Conservation (phyloP, 2,329 filamentous ascomycete genomes). For the Hysterium pulicare region DNA sequence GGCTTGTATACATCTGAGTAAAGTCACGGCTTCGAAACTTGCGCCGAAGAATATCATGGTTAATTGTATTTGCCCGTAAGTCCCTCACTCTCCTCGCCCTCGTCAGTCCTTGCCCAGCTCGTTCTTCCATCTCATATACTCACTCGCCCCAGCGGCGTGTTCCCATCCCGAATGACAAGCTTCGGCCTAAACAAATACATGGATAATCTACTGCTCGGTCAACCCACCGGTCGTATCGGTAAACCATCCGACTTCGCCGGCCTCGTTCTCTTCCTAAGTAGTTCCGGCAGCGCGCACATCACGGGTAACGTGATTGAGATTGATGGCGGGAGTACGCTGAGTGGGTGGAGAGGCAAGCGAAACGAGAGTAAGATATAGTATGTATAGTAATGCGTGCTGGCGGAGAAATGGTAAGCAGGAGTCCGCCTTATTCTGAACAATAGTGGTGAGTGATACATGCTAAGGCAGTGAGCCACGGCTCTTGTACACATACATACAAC, state of each 20-base stretch:
- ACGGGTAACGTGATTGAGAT: constrained; percentile 49
- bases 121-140: too few species aligned
- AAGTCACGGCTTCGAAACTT: constrained; percentile 50
- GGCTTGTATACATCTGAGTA: constrained; percentile 52
- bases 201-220: constrained; percentile 45
- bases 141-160: constrained; percentile 39
- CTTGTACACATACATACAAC: too few species aligned
- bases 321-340: constrained; percentile 45
- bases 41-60: constrained; percentile 53
- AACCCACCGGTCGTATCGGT: constrained; percentile 47
- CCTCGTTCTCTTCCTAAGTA: constrained; percentile 44
- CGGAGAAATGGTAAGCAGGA: too few species aligned
- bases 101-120: too few species aligned
- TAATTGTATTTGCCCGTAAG: constrained; percentile 39
- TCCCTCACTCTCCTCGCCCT: too few species aligned
- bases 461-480: too few species aligned
- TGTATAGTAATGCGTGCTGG: neutral
- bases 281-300: constrained; percentile 42
- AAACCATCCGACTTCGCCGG: constrained; percentile 49
- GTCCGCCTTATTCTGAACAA: too few species aligned
- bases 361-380: constrained; percentile 26
- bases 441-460: too few species aligned
- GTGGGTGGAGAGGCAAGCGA: constrained; percentile 39
- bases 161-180: constrained; percentile 54
- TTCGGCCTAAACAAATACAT: constrained; percentile 50